These are phyloP conservation scores for Yamadazyma oceani DNA, from an alignment of 1,139 yeast species.

Conservation along the genomic window DNA sequence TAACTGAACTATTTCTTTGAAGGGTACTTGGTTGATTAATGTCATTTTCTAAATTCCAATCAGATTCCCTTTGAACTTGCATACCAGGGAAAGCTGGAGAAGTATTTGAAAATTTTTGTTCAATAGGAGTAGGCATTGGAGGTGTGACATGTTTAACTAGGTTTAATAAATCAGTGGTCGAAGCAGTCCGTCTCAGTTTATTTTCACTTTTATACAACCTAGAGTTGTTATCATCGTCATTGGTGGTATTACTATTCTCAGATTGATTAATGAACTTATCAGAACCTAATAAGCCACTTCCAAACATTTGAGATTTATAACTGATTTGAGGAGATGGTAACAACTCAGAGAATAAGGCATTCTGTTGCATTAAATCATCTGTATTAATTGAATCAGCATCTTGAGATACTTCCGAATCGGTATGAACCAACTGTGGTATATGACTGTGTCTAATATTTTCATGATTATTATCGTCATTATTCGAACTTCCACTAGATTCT, in stretches of 20 bases:
- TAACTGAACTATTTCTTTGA: neutral
- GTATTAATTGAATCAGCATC: conserved; percentile 27
- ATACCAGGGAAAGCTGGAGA: conserved; percentile 5
- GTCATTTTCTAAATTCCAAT: conserved; percentile 1
- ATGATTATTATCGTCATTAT: conserved; percentile 5
- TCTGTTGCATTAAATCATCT: conserved; percentile 32
- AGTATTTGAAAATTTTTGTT: conserved; percentile 3
- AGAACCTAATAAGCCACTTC: conserved; percentile 18
- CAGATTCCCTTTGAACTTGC: conserved; percentile 2
- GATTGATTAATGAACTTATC: conserved; percentile 4
- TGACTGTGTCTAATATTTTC: conserved; percentile 15
- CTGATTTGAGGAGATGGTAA: conserved; percentile 45
- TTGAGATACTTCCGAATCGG: conserved; percentile 20
- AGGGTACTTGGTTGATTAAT: neutral
- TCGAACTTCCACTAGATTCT: conserved; percentile 3
- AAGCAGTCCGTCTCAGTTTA: conserved; percentile 19
- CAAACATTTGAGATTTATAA: conserved; percentile 32
- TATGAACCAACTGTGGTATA: conserved; percentile 18
- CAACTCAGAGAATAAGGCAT: conserved; percentile 32
- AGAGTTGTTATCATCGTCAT: conserved; percentile 10
- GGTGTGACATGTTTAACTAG: conserved; percentile 16
- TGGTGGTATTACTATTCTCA: conserved; percentile 1
- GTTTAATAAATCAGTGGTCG: conserved; percentile 17
- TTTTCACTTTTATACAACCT: conserved; percentile 10
- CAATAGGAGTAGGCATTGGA: conserved; percentile 8